These are phyloP conservation scores for Aspergillaceae sp. DNA, from an alignment of 2,329 filamentous ascomycete species.

Conservation along the genomic window DNA sequence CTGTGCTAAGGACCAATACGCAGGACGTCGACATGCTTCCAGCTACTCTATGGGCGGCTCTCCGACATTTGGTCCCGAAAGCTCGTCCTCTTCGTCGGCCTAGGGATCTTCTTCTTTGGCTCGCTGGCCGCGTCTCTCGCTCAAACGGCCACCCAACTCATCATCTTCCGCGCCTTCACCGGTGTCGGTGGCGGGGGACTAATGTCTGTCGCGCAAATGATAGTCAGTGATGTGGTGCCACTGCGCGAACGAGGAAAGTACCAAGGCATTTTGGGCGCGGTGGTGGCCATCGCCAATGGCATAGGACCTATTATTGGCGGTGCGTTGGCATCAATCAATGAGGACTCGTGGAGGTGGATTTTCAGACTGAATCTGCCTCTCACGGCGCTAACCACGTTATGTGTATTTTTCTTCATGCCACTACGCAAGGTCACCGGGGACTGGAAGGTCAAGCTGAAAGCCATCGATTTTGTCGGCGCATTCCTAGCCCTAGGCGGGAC, in stretches of 20 bases:
- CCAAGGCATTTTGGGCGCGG: constrained; percentile 48
- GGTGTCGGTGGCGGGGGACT: constrained; percentile 56
- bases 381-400: constrained; percentile 39
- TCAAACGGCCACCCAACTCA: constrained; percentile 48
- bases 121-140: constrained; percentile 54
- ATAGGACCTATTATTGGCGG: constrained; percentile 49
- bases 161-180: constrained; percentile 51
- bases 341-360: constrained; percentile 46
- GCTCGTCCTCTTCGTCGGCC: constrained; percentile 45
- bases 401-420: constrained; percentile 50
- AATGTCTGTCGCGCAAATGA: constrained; percentile 51
- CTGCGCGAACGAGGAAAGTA: constrained; percentile 52
- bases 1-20: constrained; percentile 53
- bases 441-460: constrained; percentile 44
- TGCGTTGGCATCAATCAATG: constrained; percentile 39
- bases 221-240: constrained; percentile 53
- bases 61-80: constrained; percentile 56
- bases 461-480: constrained; percentile 45
- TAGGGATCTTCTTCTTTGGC: constrained; percentile 47
- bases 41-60: constrained; percentile 54
- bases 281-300: constrained; percentile 47
- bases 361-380: constrained; percentile 49
- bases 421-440: constrained; percentile 46
- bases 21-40: constrained; percentile 60
- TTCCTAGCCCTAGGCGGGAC: constrained; percentile 39